These are phyloP conservation scores for Lipomyces spencermartinsiae DNA, from an alignment of 805 yeast species.

Conservation along the genomic window DNA sequence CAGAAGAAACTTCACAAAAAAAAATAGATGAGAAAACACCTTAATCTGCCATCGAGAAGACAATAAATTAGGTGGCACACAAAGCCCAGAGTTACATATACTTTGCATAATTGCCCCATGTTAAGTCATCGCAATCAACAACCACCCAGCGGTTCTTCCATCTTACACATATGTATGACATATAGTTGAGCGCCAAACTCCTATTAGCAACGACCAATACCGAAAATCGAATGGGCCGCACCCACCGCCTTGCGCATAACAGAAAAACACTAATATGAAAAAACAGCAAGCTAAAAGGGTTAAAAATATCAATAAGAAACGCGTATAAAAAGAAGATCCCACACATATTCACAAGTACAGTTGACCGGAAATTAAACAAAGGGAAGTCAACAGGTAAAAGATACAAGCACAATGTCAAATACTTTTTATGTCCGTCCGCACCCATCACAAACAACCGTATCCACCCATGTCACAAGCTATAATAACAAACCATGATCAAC, in stretches of 20 bases:
- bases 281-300: background rate
- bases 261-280: background rate
- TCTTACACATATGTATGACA: constrained; percentile 4
- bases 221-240: background rate
- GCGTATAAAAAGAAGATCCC: constrained; percentile 2
- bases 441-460: constrained; percentile 1
- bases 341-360: background rate
- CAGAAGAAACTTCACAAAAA: background rate
- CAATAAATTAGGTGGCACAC: background rate
- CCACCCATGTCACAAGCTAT: constrained; percentile 6
- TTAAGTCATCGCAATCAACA: background rate
- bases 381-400: background rate
- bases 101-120: background rate
- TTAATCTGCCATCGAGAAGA: background rate
- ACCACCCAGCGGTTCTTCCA: background rate
- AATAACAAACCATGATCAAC: background rate
- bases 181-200: constrained; percentile 12
- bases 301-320: constrained; percentile 3
- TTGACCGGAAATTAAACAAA: constrained; percentile 11
- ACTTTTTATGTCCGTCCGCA: constrained; percentile 12
- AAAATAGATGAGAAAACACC: background rate
- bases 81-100: background rate
- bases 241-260: constrained; percentile 1
- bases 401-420: constrained; percentile 9
- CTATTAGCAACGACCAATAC: background rate